These are phyloP conservation scores for Russula brevipes DNA, from an alignment of 768 basidiomycete species.

Conservation along the genomic window DNA sequence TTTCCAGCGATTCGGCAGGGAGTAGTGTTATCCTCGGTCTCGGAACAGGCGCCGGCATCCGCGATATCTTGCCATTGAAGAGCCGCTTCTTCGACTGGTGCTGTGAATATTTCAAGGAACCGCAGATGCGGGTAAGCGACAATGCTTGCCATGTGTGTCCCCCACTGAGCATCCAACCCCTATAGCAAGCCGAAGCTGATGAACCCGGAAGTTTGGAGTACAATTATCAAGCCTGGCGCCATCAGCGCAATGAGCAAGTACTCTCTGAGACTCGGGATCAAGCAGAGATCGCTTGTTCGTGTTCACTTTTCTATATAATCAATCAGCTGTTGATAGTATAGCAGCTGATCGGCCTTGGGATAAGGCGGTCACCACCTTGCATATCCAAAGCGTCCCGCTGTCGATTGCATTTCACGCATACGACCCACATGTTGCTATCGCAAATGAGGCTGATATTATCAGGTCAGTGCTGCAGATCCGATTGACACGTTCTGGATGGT, in stretches of 20 bases:
- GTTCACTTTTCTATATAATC: neutral
- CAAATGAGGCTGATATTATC: slow-evolving; percentile 82
- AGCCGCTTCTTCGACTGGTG: slow-evolving; percentile 96
- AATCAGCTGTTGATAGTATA: slow-evolving; percentile 12
- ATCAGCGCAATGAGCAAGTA: slow-evolving; percentile 82
- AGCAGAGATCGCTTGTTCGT: slow-evolving; percentile 68
- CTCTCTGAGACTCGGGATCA: slow-evolving; percentile 63
- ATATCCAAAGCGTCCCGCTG: slow-evolving; percentile 54
- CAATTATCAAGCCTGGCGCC: slow-evolving; percentile 94
- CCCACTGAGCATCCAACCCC: slow-evolving; percentile 17
- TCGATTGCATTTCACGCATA: slow-evolving; percentile 89
- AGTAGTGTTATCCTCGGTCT: slow-evolving; percentile 69
- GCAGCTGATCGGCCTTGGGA: slow-evolving; percentile 68
- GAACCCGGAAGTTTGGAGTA: slow-evolving; percentile 93
- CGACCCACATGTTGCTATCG: slow-evolving; percentile 80
- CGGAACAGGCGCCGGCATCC: slow-evolving; percentile 74
- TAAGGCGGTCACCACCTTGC: slow-evolving; percentile 59
- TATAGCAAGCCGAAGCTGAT: slow-evolving; percentile 87
- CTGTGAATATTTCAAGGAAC: slow-evolving; percentile 94
- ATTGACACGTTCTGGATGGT: slow-evolving; percentile 8
- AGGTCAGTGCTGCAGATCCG: slow-evolving; percentile 45
- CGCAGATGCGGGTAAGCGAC: slow-evolving; percentile 87
- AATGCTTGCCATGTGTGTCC: neutral
- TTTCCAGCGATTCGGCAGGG: slow-evolving; percentile 66
- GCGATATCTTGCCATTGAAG: slow-evolving; percentile 84